Evolutionary conservation across 169 alveolate genomes (phyloP).

Genomic region (Cryptosporidium andersoni): DNA sequence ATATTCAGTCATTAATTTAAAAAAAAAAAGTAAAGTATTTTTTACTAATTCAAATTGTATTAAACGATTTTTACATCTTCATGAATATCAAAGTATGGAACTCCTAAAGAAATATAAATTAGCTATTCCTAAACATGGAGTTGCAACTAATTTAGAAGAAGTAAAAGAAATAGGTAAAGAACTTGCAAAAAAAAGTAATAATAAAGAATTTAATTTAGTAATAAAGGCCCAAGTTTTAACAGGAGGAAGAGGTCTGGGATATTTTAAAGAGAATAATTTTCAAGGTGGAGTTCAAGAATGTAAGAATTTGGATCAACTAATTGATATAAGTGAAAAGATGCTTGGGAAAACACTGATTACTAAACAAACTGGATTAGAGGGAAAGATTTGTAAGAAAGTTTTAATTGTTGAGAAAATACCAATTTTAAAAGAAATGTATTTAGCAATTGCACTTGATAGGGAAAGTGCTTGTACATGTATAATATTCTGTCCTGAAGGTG

Average conservation of each 20-base stretch:
- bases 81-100: slow-evolving; percentile 79
- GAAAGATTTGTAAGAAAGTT: slow-evolving; percentile 84
- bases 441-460: slow-evolving; percentile 92
- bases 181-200: slow-evolving; percentile 71
- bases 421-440: slow-evolving; percentile 87
- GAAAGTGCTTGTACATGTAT: slow-evolving; percentile 87
- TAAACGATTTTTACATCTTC: slow-evolving; percentile 77
- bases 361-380: slow-evolving; percentile 86
- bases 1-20: too few species aligned
- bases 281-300: slow-evolving; percentile 89
- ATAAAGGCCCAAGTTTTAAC: slow-evolving; percentile 87
- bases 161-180: slow-evolving; percentile 79
- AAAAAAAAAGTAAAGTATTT: too few species aligned
- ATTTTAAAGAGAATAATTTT: slow-evolving; percentile 82
- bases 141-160: slow-evolving; percentile 80
- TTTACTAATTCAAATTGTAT: too few species aligned
- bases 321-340: slow-evolving; percentile 85
- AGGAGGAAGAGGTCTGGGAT: slow-evolving; percentile 93
- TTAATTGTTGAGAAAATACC: slow-evolving; percentile 83
- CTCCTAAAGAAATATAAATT: slow-evolving; percentile 76
- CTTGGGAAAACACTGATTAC: slow-evolving; percentile 86
- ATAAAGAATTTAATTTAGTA: slow-evolving; percentile 73
- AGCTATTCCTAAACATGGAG: slow-evolving; percentile 77
- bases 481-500: slow-evolving; percentile 88
- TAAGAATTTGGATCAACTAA: slow-evolving; percentile 81